Base-by-base conservation (phyloP, 495 filamentous ascomycete genomes). In the Penicillium desertorum region DNA sequence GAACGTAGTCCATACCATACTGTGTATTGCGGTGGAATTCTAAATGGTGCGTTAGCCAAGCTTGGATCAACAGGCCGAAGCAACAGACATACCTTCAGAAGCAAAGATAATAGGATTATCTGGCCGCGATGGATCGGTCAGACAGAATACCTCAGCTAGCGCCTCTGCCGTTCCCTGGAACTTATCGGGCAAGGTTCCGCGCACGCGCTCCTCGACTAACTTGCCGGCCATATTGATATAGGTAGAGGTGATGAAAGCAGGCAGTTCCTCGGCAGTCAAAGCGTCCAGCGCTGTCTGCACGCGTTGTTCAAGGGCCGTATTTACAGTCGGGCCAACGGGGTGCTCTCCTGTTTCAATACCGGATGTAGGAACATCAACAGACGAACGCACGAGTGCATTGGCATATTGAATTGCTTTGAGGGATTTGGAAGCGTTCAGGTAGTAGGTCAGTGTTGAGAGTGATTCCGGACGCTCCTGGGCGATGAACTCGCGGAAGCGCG, bases 91-190 rank as follows among this genome's bases (percentile, higher is more conserved):
- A 89, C 86, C 86, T 79, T 87, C 83, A 19, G 86, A 90, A 25
- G 86, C 85, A 73, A 91, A 90, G 1, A 91, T 80, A 53, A 92
- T 86, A 9, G 88, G 89, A 67, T 91, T 89, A 66, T 88, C 89
- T 6, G 79, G 76, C 57, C 86, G 74, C 16, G 85, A 85, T 5
- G 89, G 88, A 72, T 92, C 89, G 10, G 86, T 88, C 57, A 91
- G 69, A 68, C 88, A 90, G 62, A 91, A 91, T 1, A 87, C 86
- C 64, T 91, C 87, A 1, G 84, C 86, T 48, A 91, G 64, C 4
- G 86, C 87, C 63, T 91, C 87, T 6, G 85, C 83, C 23, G 86
- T 60, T 78, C 82, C 52, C 70, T 76, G 34, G 81, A 76, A 72
- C 54, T 71, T 72, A 0, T 63, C 62, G 1, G 68, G 69, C 3